Base-by-base conservation (phyloP, 345 rosid species). In the Geranium rotundifolium region DNA sequence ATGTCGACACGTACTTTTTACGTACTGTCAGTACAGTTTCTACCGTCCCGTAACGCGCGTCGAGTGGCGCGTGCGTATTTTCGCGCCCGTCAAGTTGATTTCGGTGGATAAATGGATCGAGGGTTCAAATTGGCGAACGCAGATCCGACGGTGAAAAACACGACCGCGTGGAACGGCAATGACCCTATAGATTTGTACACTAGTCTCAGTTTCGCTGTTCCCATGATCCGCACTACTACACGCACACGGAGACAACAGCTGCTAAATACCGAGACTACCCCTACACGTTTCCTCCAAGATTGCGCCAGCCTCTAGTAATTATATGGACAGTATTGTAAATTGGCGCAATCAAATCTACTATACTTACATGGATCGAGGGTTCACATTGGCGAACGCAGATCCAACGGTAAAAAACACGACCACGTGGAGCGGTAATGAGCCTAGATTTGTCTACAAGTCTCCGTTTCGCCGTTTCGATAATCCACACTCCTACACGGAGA, bases 261-360 rank as follows among this genome's bases (percentile, higher is more conserved):
- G 65, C 74, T 39, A 34, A 34, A 34, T 62, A 62, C 37, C 80
- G 27, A 69, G 57, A 63, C 18, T 71, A 7, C 73, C 75, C 80
- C 59, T 0, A 9, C 4, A 57, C 13, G 12, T 12, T 14, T 12
- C 52, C 8, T 46, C 16, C 3, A 46, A 46, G 12, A 46, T 14
- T 46, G 12, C 12, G 27, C 27, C 27, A 23, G 41, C 3, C 15
- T 0, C 27, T 2, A 19, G 16, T 7, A 7, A 2, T 19, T 5
- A 52, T 56, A 66, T 73, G 88, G 86, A 61, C 68, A 75, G 50
- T 27, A 34, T 15, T 0, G 86, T 73, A 67, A 77, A 72, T 76
- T 56, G 19, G 1, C 1, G 3, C 23, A 30, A 63, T 69, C 64
- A 37, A 60, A 23, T 23, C 27, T 23, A 23, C 27, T 23, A 23